Base-by-base conservation (phyloP, 331 rosid genomes). In the Pyracantha coccinea region DNA sequence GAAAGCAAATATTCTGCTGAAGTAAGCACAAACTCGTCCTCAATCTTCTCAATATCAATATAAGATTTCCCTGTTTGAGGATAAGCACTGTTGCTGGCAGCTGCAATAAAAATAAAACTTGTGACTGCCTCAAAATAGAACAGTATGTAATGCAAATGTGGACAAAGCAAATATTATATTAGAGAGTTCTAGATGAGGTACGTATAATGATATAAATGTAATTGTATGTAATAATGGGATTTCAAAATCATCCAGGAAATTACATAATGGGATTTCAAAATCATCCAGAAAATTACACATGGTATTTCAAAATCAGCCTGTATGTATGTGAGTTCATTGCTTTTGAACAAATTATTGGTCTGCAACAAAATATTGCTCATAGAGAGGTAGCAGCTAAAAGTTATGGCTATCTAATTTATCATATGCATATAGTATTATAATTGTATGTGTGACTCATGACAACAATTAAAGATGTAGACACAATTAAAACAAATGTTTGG, bases 1-100 rank as follows among this genome's bases (percentile, higher is more conserved):
- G 95, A 88, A 71, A 94, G 96, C 83, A 82, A 81, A 86, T 87
- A 89, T 81, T 91, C 97, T 38, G 97, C 97, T 21, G 92, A 92
- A 33, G 97, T 83, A 69, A 94, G 91, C 75, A 90, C 85, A 85
- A 82, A 92, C 78, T 94, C 97, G n/a, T 90, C 77, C 85, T 94
- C 96, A 61, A 94, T 90, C 77, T 86, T 86, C 86, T 88, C 89
- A 10, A 92, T 80, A 82, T 87, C 90, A 71, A 92, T 73, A 58
- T 83, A 77, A 10, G 81, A 80, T 66, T 81, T 79, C 87, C 71
- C 74, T 73, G 79, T 79, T 77, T 82, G 89, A 87, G 86, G 64
- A 82, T 83, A 83, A 32, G 75, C 83, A 71, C 63, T 90, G 74
- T 71, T 78, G 72, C 80, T 79, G 50, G 80, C 84, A 75, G 82